Conservation (phyloP, 2,329 filamentous ascomycete genomes). For the Verticillium dahliae region DNA sequence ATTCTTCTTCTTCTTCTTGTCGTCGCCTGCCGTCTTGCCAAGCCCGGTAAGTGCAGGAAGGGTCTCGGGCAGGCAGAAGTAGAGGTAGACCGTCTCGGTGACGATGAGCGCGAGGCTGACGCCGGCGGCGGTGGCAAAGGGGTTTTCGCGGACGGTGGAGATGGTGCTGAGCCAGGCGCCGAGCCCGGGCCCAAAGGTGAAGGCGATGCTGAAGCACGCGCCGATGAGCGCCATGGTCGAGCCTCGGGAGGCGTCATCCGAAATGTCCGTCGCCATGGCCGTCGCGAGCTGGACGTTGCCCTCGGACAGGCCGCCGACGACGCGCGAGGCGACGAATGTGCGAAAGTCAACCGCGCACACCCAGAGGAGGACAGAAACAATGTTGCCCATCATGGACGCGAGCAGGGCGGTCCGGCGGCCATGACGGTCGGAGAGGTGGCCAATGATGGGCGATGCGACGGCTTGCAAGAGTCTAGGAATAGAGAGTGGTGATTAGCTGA, state of each 20-base stretch:
- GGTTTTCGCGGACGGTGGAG: conserved; percentile 74
- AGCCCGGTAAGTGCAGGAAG: conserved; percentile 50
- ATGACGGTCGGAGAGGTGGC: conserved; percentile 78
- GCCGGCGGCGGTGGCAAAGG: conserved; percentile 86
- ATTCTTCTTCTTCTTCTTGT: conserved; percentile 17
- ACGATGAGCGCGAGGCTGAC: conserved; percentile 83
- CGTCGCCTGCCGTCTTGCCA: conserved; percentile 14
- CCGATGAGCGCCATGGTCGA: conserved; percentile 95
- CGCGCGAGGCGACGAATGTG: conserved; percentile 86
- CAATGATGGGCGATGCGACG: conserved; percentile 85
- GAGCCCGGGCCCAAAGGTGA: conserved; percentile 90
- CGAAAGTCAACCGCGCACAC: conserved; percentile 89
- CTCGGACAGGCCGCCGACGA: conserved; percentile 90
- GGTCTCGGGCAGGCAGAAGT: conserved; percentile 79
- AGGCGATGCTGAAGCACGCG: conserved; percentile 93
- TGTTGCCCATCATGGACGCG: conserved; percentile 88
- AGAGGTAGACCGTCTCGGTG: conserved; percentile 82
- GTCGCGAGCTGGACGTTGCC: conserved; percentile 95
- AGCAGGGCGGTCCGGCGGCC: conserved; percentile 83
- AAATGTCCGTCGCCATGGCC: conserved; percentile 94
- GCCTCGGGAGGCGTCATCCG: conserved; percentile 74
- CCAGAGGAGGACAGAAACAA: conserved; percentile 89
- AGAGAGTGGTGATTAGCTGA: background rate
- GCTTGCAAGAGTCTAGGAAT: conserved; percentile 65
- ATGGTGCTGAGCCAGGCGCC: conserved; percentile 81